Base-by-base conservation (phyloP, 1,139 yeast species). In the Candida tropicalis region DNA sequence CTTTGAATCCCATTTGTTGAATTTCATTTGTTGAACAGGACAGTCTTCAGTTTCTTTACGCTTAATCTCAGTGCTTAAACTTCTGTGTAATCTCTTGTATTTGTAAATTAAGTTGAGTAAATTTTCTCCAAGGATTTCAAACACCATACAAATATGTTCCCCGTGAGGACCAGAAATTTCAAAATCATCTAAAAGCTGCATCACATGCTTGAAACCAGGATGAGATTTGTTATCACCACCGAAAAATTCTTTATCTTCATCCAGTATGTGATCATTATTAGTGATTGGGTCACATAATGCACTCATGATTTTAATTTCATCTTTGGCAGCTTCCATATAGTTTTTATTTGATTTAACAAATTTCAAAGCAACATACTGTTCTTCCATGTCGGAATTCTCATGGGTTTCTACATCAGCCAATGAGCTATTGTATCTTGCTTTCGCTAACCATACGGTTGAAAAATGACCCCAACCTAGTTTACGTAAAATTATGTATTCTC, bases 401-500 rank as follows among this genome's bases (percentile, higher is more conserved):
- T 31, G 13, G 11, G 31, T 9, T 18, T 38, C 45, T 25, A 13
- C 13, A n/a, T 36, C 42, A n/a, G 23, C 27, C 15, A 47, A 39
- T 16, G 38, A 32, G 3, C 38, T 60, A 42, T 60, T 63, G 48
- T 59, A 66, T 51, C 66, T 60, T 41, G 66, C 66, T 38, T 70
- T 60, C 7, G 95, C 93, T 22, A 88, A 70, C 96, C 96, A 88
- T 26, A 88, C 96, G 1, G 96, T 87, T 26, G 90, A 82, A 57
- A 88, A 88, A 61, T 88, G 95, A 36, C 96, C 96, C 95, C 96
- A 87, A 6, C 96, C 96, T 12, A 72, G 56, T 50, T 70, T 70
- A 16, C 73, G 55, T 13, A 70, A 59, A 22, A 70, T 55, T 2
- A 70, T 62, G 53, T 72, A 72, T 35, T 57, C 58, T 8, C 53